Evolutionary conservation across 2,329 filamentous ascomycete genomes (phyloP).

Genomic region (Mollisia scopiformis): DNA sequence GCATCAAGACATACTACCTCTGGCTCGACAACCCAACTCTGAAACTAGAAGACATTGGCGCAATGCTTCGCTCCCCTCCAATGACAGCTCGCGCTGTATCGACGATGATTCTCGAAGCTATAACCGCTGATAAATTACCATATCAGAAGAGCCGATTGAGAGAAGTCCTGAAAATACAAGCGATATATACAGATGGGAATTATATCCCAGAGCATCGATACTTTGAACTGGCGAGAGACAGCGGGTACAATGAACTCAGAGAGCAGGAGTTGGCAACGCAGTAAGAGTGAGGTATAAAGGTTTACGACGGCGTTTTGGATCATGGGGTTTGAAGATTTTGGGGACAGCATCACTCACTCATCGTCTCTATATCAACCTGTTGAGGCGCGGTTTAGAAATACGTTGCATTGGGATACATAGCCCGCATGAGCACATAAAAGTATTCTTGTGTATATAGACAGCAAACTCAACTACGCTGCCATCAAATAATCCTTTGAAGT

Average conservation of each 20-base stretch:
- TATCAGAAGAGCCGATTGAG: conserved; percentile 50
- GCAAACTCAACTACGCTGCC: neutral
- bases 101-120: conserved; percentile 59
- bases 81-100: conserved; percentile 58
- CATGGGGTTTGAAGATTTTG: neutral
- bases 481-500: neutral
- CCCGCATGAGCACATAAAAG: neutral
- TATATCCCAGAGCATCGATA: conserved; percentile 2
- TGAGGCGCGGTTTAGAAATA: no score
- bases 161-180: conserved; percentile 40
- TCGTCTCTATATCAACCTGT: no score
- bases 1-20: conserved; percentile 58
- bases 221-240: conserved; percentile 3
- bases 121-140: conserved; percentile 54
- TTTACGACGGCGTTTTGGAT: neutral
- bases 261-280: neutral
- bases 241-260: neutral
- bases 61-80: conserved; percentile 62
- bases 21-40: conserved; percentile 61
- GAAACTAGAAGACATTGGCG: conserved; percentile 51
- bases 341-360: no score
- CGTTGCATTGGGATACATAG: neutral
- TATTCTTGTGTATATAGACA: neutral
- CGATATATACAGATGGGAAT: neutral
- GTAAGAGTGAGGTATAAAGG: neutral